Evolutionary conservation across 768 basidiomycete genomes (phyloP).

Genomic region (Lentinus tigrinus): DNA sequence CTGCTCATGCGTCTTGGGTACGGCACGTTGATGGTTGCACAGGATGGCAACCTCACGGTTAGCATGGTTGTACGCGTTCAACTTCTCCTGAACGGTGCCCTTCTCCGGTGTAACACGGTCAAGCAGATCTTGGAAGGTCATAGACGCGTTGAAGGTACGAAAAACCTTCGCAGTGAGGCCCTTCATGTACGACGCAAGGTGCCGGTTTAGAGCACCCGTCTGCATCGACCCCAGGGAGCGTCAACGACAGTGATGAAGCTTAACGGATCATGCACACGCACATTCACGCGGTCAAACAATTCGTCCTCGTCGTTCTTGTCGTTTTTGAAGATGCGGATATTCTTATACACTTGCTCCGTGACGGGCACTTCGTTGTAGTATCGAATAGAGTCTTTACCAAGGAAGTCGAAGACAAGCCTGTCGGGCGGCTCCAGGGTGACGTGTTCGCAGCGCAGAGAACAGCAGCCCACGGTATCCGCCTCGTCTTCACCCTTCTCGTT

Average conservation of each 20-base stretch:
- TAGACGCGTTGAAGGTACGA: constrained; percentile 99
- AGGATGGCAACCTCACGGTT: constrained; percentile 96
- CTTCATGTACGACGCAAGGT: constrained; percentile 91
- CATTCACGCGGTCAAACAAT: constrained; percentile 93
- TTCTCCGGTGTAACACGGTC: constrained; percentile 69
- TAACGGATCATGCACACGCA: constrained; percentile 39
- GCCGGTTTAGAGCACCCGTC: constrained; percentile 88
- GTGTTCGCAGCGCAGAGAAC: constrained; percentile 95
- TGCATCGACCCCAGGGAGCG: constrained; percentile 32
- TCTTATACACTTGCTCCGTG: constrained; percentile 94
- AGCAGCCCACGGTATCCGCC: constrained; percentile 98
- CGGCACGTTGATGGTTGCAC: constrained; percentile 98
- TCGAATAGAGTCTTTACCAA: constrained; percentile 98
- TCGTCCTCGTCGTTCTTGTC: constrained; percentile 86
- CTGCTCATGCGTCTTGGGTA: constrained; percentile 88
- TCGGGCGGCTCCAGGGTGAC: constrained; percentile 88
- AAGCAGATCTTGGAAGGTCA: constrained; percentile 90
- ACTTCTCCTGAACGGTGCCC: constrained; percentile 88
- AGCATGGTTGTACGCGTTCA: constrained; percentile 95
- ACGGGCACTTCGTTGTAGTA: constrained; percentile 93
- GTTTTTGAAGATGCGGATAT: constrained; percentile 95
- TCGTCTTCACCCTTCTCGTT: constrained; percentile 99
- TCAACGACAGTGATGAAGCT: neutral
- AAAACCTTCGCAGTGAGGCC: constrained; percentile 99
- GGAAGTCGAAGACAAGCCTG: constrained; percentile 91